phyloP scores from a whole-genome alignment of 805 yeast species.

The Lipomyces sp. region DNA sequence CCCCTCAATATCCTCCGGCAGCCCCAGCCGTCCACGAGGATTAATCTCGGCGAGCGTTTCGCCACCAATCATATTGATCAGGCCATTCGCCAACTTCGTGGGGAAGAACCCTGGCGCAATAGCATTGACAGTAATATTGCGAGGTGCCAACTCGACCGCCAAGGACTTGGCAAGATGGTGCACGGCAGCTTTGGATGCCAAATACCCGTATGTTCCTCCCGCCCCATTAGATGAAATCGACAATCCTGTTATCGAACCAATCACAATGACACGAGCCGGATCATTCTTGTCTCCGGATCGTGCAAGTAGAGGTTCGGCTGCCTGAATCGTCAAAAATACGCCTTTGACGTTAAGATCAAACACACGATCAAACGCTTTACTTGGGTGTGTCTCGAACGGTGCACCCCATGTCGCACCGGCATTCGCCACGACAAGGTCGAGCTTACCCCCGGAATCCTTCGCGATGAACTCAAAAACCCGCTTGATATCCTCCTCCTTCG shows the following conservation, averaged over 20 bases:
- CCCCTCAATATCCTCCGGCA: constrained; percentile 61
- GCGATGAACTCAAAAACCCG: constrained; percentile 52
- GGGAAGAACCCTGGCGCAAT: constrained; percentile 82
- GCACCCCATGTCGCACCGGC: constrained; percentile 86
- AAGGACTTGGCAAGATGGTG: constrained; percentile 67
- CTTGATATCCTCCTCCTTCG: constrained; percentile 55
- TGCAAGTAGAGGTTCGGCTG: constrained; percentile 62
- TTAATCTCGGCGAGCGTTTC: constrained; percentile 54
- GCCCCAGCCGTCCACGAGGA: constrained; percentile 69
- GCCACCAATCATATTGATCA: constrained; percentile 59
- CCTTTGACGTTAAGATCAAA: constrained; percentile 67
- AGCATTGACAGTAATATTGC: constrained; percentile 68
- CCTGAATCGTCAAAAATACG: constrained; percentile 68
- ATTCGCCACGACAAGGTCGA: constrained; percentile 71
- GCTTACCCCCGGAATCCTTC: constrained; percentile 47
- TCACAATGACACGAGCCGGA: constrained; percentile 67
- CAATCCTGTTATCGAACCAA: constrained; percentile 68
- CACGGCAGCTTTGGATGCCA: constrained; percentile 77
- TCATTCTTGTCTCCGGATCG: constrained; percentile 57
- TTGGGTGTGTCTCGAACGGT: constrained; percentile 63
- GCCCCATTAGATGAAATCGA: constrained; percentile 45
- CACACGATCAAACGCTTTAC: constrained; percentile 64
- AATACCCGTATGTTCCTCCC: constrained; percentile 71
- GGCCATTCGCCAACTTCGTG: constrained; percentile 71
- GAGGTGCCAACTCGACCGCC: constrained; percentile 69